A percentile compares a stretch with the other conserved stretches of the same genome.
Evolutionary conservation across 306 rosid genomes (phyloP).

Genomic region (Betula pendula): DNA sequence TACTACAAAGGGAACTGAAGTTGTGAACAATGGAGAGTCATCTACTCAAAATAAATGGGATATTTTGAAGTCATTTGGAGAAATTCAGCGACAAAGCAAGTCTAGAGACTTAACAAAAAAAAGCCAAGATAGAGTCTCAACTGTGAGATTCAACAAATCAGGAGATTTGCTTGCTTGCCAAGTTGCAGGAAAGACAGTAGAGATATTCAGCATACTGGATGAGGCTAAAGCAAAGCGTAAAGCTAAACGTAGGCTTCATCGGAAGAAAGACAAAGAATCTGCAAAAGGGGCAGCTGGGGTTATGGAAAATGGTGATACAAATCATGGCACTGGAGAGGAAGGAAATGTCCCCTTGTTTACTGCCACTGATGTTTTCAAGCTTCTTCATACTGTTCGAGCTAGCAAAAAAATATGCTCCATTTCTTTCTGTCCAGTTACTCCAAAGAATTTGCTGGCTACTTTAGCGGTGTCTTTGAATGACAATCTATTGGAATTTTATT

Average conservation of each 20-base stretch:
- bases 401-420: constrained; percentile 89
- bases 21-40: constrained; percentile 38
- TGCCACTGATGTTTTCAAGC: constrained; percentile 77
- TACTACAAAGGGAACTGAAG: constrained; percentile 30
- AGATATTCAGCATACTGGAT: constrained; percentile 78
- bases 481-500: constrained; percentile 76
- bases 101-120: too few species aligned
- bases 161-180: constrained; percentile 91
- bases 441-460: constrained; percentile 71
- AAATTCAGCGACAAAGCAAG: constrained; percentile 73
- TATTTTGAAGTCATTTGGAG: constrained; percentile 79
- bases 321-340: constrained; percentile 44
- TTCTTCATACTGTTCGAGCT: constrained; percentile 76
- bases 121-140: constrained; percentile 91
- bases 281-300: constrained; percentile 45
- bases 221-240: constrained; percentile 77
- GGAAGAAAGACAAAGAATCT: constrained; percentile 83
- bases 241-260: constrained; percentile 81
- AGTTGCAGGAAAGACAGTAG: constrained; percentile 84
- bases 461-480: constrained; percentile 87
- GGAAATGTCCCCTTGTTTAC: constrained; percentile 47
- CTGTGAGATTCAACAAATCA: constrained; percentile 71
- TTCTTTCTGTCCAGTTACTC: constrained; percentile 72
- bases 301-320: constrained; percentile 45
- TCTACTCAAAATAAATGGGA: constrained; percentile 65